Percentiles rank a stretch among this genome's conserved stretches.
Conservation (phyloP, 768 basidiomycete species). For the Imleria badia region DNA sequence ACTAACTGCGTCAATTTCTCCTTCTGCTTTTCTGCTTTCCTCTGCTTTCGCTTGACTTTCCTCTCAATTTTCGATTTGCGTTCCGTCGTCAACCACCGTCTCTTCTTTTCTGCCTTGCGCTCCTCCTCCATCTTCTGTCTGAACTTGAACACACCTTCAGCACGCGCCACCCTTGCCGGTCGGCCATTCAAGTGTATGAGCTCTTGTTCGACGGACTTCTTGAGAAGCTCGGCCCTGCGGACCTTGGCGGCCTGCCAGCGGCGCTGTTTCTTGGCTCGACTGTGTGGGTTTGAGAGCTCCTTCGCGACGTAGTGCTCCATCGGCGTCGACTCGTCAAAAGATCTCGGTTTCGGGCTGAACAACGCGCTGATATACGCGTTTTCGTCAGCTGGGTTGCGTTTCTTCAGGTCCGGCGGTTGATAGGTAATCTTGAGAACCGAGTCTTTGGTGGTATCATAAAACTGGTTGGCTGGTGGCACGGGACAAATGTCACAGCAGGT, state of each 20-base stretch:
- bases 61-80: conserved; percentile 39
- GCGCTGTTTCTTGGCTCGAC: conserved; percentile 76
- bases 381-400: conserved; percentile 43
- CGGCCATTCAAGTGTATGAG: conserved; percentile 59
- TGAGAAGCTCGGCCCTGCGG: conserved; percentile 49
- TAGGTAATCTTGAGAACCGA: conserved; percentile 71
- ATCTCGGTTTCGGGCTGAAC: conserved; percentile 38
- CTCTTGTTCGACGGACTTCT: conserved; percentile 54
- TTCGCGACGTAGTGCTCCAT: conserved; percentile 64
- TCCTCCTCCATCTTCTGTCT: conserved; percentile 57
- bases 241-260: conserved; percentile 65
- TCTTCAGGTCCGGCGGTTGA: conserved; percentile 50
- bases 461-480: conserved; percentile 29
- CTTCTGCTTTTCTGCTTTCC: conserved; percentile 45
- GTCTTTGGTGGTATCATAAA: conserved; percentile 66
- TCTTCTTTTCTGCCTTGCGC: conserved; percentile 59
- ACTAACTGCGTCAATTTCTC: conserved; percentile 55
- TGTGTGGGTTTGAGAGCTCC: conserved; percentile 81
- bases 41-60: conserved; percentile 40
- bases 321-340: conserved; percentile 53
- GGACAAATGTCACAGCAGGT: conserved; percentile 4
- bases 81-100: conserved; percentile 43
- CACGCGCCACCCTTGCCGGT: conserved; percentile 58
- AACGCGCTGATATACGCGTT: conserved; percentile 59
- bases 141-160: conserved; percentile 78